A percentile compares a stretch with the other conserved stretches of the same genome.
Evolutionary conservation across 108 stramenopile genomes (phyloP).

Genomic region (Skeletonema potamos): DNA sequence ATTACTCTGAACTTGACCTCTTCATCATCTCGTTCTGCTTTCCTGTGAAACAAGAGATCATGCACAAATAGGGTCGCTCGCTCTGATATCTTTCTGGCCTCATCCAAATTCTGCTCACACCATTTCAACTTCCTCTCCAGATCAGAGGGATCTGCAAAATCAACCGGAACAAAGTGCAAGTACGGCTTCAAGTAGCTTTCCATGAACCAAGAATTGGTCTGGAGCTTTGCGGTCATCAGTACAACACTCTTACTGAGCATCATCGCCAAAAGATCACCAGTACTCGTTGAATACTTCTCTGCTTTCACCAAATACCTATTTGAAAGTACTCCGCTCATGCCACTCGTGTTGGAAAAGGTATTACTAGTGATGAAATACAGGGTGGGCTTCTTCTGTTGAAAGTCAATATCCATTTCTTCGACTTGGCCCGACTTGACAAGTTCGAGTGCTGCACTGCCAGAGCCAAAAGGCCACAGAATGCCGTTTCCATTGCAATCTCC

Average conservation of each 20-base stretch:
- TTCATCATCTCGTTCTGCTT: constrained; percentile 21
- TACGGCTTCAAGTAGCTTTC: constrained; percentile 69
- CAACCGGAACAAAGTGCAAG: constrained; percentile 79
- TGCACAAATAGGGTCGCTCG: constrained; percentile 74
- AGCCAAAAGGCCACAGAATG: constrained; percentile 44
- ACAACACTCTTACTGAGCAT: constrained; percentile 42
- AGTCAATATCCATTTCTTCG: constrained; percentile 20
- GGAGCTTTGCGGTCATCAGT: constrained; percentile 22
- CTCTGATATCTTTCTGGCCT: constrained; percentile 64
- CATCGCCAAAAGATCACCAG: constrained; percentile 37
- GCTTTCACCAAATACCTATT: constrained; percentile 28
- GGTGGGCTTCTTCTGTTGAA: constrained; percentile 13
- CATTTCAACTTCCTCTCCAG: constrained; percentile 70
- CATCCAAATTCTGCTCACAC: constrained; percentile 65
- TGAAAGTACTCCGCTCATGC: constrained; percentile 7
- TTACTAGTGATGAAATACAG: not conserved
- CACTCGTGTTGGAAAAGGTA: not conserved
- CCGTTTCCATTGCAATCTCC: not conserved
- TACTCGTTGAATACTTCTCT: constrained; percentile 2
- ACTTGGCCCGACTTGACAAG: constrained; percentile 15
- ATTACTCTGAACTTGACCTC: constrained; percentile 30
- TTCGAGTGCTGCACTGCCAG: not conserved
- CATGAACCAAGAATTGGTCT: constrained; percentile 77
- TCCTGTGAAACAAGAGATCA: constrained; percentile 52
- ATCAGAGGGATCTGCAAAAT: constrained; percentile 49